Evolutionary conservation across 495 filamentous ascomycete genomes (phyloP).

Genomic region (Aspergillus sclerotioniger): DNA sequence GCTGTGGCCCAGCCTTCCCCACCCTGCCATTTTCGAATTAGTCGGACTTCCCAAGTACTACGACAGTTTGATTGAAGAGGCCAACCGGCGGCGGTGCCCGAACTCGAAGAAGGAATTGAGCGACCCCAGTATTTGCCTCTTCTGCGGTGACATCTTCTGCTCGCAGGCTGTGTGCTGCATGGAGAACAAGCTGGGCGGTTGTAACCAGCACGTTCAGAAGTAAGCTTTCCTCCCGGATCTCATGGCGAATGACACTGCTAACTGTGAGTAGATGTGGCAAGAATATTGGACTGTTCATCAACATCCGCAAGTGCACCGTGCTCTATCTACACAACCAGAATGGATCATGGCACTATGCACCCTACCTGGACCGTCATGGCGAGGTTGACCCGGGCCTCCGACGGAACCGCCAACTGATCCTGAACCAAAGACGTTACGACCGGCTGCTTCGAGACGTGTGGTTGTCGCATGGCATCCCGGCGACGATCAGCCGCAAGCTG

Average conservation of each 20-base stretch:
- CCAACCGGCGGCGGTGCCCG: constrained; percentile 79
- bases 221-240: constrained; percentile 43
- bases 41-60: constrained; percentile 89
- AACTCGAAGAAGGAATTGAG: constrained; percentile 85
- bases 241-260: constrained; percentile 5
- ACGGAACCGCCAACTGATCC: constrained; percentile 77
- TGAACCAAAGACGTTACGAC: constrained; percentile 93
- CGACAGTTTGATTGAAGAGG: constrained; percentile 89
- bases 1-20: constrained; percentile 57
- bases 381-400: constrained; percentile 86
- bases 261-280: constrained; percentile 69
- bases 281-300: constrained; percentile 88
- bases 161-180: constrained; percentile 90
- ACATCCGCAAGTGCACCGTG: constrained; percentile 90
- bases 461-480: constrained; percentile 85
- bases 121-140: constrained; percentile 88
- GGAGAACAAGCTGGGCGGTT: constrained; percentile 73
- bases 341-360: constrained; percentile 81
- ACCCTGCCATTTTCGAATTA: constrained; percentile 91
- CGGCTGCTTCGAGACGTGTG: constrained; percentile 79
- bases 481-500: constrained; percentile 80
- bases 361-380: constrained; percentile 93
- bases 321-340: constrained; percentile 78
- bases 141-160: constrained; percentile 95
- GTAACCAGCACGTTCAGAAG: constrained; percentile 85